Evolutionary conservation across 2,329 filamentous ascomycete species (phyloP), one percentile per base, ranked within the genome.

Genomic region (Emmonsiellopsis sp.): DNA sequence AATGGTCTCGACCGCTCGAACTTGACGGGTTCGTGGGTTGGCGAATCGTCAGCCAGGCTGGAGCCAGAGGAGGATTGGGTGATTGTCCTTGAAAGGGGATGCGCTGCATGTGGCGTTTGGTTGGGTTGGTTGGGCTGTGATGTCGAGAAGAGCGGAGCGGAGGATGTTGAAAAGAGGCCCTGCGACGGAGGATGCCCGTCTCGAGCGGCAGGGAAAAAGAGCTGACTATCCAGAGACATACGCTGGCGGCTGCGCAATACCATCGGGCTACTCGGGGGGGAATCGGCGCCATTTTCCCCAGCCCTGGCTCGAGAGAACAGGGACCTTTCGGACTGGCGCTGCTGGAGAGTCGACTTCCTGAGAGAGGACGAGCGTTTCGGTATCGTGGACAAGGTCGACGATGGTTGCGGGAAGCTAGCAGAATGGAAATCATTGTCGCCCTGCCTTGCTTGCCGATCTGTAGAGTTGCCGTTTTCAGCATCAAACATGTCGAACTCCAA

Each of bases 41-140:
- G 86, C 62, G 83, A 82, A 49, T 92, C 89, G 58, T 91, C 88
- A 1, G 78, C 77, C 43, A 92, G 67, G 64, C 85, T 93, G 5
- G 89, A 92, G 51, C 79, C 83, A 2, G 90, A 94, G 1, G 89
- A 92, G 0, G 90, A 95, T 3, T 90, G 89, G 0, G 88, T 94
- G 61, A 96, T 77, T 0, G 89, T 87, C 57, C 89, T 83, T 6
- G 92, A 95, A 20, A 96, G 76, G 16, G 92, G 92, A 67, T 96
- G 92, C 15, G 87, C 69, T 50, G 64, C 55, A 49, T 69, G 78
- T 43, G 76, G 74, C 43, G 71, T 63, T 31, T 71, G 70, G 50
- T 68, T 67, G 50, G 70, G 62, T 9, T 57, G 59, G 45, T 58
- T 63, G 26, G 58, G 54, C 32, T 59, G 58, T 54, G 65, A 61